Base-by-base conservation (phyloP, 73 alveolate species). In the Paramecium sonneborni region DNA sequence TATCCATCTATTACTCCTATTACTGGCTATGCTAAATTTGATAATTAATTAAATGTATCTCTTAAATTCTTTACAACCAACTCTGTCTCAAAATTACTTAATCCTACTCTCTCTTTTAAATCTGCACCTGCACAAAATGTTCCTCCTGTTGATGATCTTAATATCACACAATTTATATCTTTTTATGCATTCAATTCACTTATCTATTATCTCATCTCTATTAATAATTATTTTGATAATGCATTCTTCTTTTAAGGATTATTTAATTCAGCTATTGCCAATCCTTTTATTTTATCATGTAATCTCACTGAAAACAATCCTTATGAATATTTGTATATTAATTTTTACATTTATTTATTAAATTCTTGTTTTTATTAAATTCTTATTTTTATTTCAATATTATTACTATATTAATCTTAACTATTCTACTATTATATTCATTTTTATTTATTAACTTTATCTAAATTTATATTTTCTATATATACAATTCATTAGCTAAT, bases 1-100 rank as follows among this genome's bases (percentile, higher is more conserved):
- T 96, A 94, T 14, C 99, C 99, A 93, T 97, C 98, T 39, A 97
- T 88, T 14, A 96, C 96, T 1, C 98, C 95, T 34, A 97, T 97
- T 20, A 96, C 96, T 12, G 99, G 99, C 39, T 95, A 92, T 24
- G 97, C 95, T 32, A 97, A 69, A 41, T 93, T 87, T 37, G 96
- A 95, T 52, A 97, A 84, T 34, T 89, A 86, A 82, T 95, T 86
- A 88, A 97, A 97, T 23, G 96, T 92, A 32, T 92, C 93, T 85
- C 97, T 96, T 84, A 97, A 92, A 68, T 93, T 95, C 58, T 94
- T 93, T 0, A 96, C 96, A 43, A 95, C 92, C 8, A 82, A 84
- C 67, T 92, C 95, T 24, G 96, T 98, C 85, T 96, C 97, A 38
- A 68, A 82, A 52, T 94, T 92, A 7, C 93, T 46, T 94, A 96